Percentiles rank a stretch among this genome's conserved stretches.
Evolutionary conservation across 495 filamentous ascomycete species (phyloP).

Genomic region (Staphylotrichum tortipilum): DNA sequence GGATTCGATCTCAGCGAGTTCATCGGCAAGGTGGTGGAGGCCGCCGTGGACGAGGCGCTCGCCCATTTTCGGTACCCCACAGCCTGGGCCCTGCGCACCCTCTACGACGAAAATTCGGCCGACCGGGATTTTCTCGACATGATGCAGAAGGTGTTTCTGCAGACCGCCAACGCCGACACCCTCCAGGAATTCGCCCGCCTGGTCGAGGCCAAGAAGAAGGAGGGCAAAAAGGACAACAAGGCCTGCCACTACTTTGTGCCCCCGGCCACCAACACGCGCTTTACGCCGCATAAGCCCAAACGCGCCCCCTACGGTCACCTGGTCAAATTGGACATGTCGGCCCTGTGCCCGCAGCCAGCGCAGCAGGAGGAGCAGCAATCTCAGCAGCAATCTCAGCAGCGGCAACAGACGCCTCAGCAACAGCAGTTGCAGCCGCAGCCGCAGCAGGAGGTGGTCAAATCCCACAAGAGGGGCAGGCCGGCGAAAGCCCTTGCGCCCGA

Average conservation of each 20-base stretch:
- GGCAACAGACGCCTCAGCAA: background rate
- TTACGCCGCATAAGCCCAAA: slow-evolving; percentile 30
- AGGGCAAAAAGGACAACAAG: slow-evolving; percentile 40
- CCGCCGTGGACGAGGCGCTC: slow-evolving; percentile 43
- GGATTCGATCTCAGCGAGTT: slow-evolving; percentile 25
- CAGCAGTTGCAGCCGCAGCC: too few relatives aligned
- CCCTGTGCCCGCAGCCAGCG: slow-evolving; percentile 6
- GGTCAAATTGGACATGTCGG: slow-evolving; percentile 29
- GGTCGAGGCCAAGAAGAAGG: slow-evolving; percentile 38
- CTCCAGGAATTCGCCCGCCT: slow-evolving; percentile 35
- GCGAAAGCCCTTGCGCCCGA: background rate
- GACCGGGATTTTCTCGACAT: slow-evolving; percentile 37
- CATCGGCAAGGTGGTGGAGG: slow-evolving; percentile 24
- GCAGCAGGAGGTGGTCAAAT: too few relatives aligned
- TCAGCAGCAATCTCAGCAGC: background rate
- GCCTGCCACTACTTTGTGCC: slow-evolving; percentile 41
- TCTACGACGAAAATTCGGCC: slow-evolving; percentile 41
- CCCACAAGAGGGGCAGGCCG: background rate
- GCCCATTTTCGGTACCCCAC: slow-evolving; percentile 42
- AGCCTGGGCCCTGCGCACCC: slow-evolving; percentile 44
- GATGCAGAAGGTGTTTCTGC: slow-evolving; percentile 39
- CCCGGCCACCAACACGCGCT: slow-evolving; percentile 22
- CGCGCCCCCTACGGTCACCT: slow-evolving; percentile 35
- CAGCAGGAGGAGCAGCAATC: slow-evolving; percentile 3
- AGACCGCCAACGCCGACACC: slow-evolving; percentile 36